Evolutionary conservation across 768 basidiomycete genomes (phyloP).

Genomic region (Obba rivulosa): DNA sequence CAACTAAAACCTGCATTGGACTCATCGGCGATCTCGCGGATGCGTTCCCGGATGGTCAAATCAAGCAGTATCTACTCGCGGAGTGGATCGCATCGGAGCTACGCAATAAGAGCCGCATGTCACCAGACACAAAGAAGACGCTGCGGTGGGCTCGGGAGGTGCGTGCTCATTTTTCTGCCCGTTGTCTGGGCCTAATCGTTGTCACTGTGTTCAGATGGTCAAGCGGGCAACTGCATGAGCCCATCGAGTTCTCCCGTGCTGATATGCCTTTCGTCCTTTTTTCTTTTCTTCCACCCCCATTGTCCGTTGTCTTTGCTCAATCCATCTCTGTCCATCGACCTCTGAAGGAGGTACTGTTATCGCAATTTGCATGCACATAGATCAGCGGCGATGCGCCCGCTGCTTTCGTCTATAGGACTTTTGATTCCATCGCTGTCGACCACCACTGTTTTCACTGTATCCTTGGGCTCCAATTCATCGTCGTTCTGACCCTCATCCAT

Average conservation of each 20-base stretch:
- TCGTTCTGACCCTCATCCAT: no score
- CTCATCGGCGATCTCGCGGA: constrained; percentile 93
- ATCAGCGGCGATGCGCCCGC: constrained; percentile 4
- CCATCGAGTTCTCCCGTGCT: constrained; percentile 3
- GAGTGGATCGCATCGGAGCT: constrained; percentile 78
- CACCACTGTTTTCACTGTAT: constrained; percentile 14
- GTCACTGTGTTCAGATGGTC: constrained; percentile 52
- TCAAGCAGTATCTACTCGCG: constrained; percentile 72
- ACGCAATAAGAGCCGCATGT: constrained; percentile 68
- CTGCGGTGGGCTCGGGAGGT: constrained; percentile 95
- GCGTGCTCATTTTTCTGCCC: constrained; percentile 14
- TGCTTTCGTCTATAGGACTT: constrained; percentile 11
- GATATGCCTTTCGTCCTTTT: constrained; percentile 12
- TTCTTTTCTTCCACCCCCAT: constrained; percentile 14
- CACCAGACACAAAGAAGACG: constrained; percentile 78
- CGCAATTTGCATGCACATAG: constrained; percentile 13
- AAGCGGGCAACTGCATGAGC: constrained; percentile 70
- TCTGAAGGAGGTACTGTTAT: constrained; percentile 17
- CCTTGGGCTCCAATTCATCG: constrained; percentile 11
- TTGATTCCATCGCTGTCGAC: constrained; percentile 6
- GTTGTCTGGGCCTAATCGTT: neutral
- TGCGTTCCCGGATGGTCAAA: constrained; percentile 72
- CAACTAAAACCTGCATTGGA: constrained; percentile 73
- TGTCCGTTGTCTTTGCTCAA: constrained; percentile 9
- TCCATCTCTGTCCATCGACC: constrained; percentile 8